Percentiles rank a stretch among this genome's conserved stretches.
Evolutionary conservation across 495 filamentous ascomycete species (phyloP).

Genomic region (Margaritispora aquatica): DNA sequence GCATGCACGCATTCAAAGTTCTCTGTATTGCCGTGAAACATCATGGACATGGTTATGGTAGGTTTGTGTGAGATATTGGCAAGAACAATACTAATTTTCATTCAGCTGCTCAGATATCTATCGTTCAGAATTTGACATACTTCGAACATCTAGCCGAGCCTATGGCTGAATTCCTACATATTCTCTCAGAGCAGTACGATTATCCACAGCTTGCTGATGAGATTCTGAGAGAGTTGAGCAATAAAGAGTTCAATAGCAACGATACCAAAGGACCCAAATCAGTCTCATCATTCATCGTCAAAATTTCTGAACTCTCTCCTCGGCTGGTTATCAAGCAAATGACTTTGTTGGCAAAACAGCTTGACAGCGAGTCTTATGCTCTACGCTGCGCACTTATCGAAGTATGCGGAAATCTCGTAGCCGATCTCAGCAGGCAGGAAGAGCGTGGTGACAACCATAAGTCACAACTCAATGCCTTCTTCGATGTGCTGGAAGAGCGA

Average conservation of each 20-base stretch:
- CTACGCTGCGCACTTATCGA: slow-evolving; percentile 91
- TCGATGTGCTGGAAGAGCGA: slow-evolving; percentile 90
- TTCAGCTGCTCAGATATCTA: slow-evolving; percentile 92
- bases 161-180: slow-evolving; percentile 98
- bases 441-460: slow-evolving; percentile 88
- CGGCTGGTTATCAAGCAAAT: slow-evolving; percentile 95
- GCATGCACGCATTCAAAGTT: slow-evolving; percentile 97
- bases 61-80: slow-evolving; percentile 11
- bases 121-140: slow-evolving; percentile 94
- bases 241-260: slow-evolving; percentile 96
- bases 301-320: slow-evolving; percentile 92
- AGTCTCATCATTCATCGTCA: slow-evolving; percentile 91
- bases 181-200: slow-evolving; percentile 94
- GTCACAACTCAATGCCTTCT: slow-evolving; percentile 90
- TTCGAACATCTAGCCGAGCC: slow-evolving; percentile 97
- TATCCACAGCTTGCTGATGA: slow-evolving; percentile 95
- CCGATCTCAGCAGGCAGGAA: slow-evolving; percentile 83
- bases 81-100: slow-evolving; percentile 3
- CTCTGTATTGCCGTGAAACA: slow-evolving; percentile 96
- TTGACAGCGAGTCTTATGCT: slow-evolving; percentile 96
- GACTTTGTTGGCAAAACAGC: slow-evolving; percentile 83
- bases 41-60: slow-evolving; percentile 95
- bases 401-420: slow-evolving; percentile 95
- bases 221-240: slow-evolving; percentile 86
- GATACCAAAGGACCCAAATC: slow-evolving; percentile 94